Conservation (phyloP, 1,284 basidiomycete species). For the Boletus hoseneyae region DNA sequence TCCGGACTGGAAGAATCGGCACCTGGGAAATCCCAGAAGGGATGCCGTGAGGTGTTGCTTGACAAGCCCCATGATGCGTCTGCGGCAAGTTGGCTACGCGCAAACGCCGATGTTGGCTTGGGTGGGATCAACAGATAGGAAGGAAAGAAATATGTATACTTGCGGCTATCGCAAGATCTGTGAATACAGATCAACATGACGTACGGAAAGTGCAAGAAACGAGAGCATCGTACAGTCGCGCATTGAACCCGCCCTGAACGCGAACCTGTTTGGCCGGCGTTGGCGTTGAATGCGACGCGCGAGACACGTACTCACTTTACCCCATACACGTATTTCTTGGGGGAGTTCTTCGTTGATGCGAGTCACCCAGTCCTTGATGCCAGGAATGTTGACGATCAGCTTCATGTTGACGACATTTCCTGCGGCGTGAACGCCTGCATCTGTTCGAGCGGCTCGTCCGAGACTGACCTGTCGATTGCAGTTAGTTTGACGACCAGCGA, state of each 20-base stretch:
- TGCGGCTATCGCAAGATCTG: slow-evolving; percentile 88
- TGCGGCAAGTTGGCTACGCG: slow-evolving; percentile 37
- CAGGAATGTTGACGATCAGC: slow-evolving; percentile 77
- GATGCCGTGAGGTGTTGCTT: slow-evolving; percentile 27
- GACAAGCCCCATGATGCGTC: not conserved
- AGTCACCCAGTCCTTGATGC: slow-evolving; percentile 67
- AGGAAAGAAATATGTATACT: slow-evolving; percentile 97
- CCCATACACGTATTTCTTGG: slow-evolving; percentile 91
- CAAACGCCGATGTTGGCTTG: slow-evolving; percentile 68
- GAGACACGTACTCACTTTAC: slow-evolving; percentile 51
- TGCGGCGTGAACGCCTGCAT: slow-evolving; percentile 96
- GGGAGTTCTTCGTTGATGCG: slow-evolving; percentile 87
- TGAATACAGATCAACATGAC: slow-evolving; percentile 12
- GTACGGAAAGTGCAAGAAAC: not conserved
- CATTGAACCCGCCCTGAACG: slow-evolving; percentile 91
- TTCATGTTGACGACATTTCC: slow-evolving; percentile 93
- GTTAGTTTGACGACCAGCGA: not conserved
- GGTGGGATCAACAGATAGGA: slow-evolving; percentile 94
- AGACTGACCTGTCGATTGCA: slow-evolving; percentile 62
- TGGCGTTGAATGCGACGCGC: not conserved
- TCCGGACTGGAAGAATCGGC: slow-evolving; percentile 40
- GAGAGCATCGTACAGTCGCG: slow-evolving; percentile 62
- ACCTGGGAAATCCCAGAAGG: slow-evolving; percentile 47
- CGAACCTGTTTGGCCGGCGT: slow-evolving; percentile 45
- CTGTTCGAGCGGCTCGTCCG: slow-evolving; percentile 89